phyloP scores from a whole-genome alignment of 768 basidiomycete species.

The Auricularia sp. region DNA sequence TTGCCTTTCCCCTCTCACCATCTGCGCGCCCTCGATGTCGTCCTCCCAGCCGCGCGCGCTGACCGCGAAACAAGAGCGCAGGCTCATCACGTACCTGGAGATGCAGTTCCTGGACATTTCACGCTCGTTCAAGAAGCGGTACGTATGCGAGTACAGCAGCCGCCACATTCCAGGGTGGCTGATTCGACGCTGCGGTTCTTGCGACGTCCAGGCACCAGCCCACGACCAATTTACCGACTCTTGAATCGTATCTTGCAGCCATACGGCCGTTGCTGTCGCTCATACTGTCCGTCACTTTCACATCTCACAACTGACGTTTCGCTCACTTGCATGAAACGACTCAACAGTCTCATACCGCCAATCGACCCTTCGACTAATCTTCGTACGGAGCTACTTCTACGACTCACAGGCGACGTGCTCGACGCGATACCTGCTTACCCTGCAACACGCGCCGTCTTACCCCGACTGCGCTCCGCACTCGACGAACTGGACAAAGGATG shows the following conservation, averaged over 20 bases:
- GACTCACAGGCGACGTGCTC: constrained; percentile 59
- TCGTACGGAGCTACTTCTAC: constrained; percentile 58
- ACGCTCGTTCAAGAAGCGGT: constrained; percentile 72
- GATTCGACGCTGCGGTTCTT: neutral
- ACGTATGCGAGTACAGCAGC: constrained; percentile 15
- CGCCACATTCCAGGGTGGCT: neutral
- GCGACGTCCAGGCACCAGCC: constrained; percentile 25
- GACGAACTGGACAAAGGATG: constrained; percentile 70
- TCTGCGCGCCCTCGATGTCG: neutral
- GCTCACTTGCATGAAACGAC: too few relatives aligned
- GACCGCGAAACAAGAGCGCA: constrained; percentile 50
- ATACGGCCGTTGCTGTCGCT: constrained; percentile 47
- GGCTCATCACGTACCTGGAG: constrained; percentile 55
- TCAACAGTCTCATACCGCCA: constrained; percentile 51
- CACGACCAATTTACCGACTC: constrained; percentile 44
- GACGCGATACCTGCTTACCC: constrained; percentile 52
- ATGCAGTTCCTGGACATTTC: constrained; percentile 54
- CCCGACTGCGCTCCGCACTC: constrained; percentile 52
- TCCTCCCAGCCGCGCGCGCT: constrained; percentile 23
- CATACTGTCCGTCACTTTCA: constrained; percentile 28
- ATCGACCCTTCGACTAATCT: constrained; percentile 59
- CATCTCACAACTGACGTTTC: neutral
- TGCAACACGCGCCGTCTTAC: constrained; percentile 34
- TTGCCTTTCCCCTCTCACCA: neutral
- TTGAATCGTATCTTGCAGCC: constrained; percentile 50